phyloP scores from a whole-genome alignment of 2,329 filamentous ascomycete genomes.

The Diplodia mutila region DNA sequence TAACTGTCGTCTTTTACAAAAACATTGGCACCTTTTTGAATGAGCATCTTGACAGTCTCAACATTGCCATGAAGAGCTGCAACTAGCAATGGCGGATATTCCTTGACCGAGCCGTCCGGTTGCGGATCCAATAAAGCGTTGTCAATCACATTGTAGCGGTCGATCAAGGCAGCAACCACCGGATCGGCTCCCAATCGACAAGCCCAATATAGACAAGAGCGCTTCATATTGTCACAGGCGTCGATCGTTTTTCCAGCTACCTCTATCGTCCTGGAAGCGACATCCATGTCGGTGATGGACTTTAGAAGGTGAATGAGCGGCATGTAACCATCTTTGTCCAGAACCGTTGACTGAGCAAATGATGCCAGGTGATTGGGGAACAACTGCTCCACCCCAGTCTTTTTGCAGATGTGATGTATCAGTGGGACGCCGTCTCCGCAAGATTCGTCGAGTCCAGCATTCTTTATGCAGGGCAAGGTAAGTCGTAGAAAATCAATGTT shows the following conservation, averaged over 20 bases:
- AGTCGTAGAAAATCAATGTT: no score
- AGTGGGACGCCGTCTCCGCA: no score
- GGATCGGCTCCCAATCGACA: not conserved
- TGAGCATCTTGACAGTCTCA: not conserved
- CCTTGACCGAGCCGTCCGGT: no score
- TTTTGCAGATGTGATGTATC: no score
- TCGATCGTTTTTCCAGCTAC: not conserved
- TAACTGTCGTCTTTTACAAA: not conserved
- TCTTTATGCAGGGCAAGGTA: no score
- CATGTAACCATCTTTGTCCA: no score
- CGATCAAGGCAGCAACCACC: not conserved
- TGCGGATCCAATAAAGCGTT: not conserved
- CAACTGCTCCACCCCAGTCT: no score
- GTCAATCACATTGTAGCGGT: not conserved
- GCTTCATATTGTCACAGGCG: not conserved
- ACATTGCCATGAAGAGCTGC: not conserved
- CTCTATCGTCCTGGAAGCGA: not conserved
- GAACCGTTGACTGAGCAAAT: no score
- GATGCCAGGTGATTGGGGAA: no score
- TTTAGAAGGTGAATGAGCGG: no score
- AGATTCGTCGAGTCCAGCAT: no score
- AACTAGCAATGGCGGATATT: not conserved
- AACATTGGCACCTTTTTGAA: not conserved
- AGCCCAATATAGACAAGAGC: not conserved
- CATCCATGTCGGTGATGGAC: not conserved